These are phyloP conservation scores for Paraphaeosphaeria minitans DNA, from an alignment of 2,329 filamentous ascomycete species.

Conservation along the genomic window DNA sequence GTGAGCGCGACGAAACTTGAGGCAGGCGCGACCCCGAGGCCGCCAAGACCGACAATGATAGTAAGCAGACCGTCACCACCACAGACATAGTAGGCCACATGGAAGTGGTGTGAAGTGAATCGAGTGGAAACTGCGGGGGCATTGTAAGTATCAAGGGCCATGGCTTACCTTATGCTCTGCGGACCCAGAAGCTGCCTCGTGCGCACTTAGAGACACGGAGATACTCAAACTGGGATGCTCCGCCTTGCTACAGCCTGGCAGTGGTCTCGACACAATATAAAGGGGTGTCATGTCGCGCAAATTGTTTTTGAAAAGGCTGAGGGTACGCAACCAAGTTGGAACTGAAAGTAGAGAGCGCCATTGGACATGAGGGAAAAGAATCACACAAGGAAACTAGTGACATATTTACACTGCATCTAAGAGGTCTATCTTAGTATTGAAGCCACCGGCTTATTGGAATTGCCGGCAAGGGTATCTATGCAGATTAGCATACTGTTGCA, in stretches of 20 bases:
- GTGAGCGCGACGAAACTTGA: not conserved
- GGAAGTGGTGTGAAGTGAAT: not conserved
- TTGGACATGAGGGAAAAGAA: not conserved
- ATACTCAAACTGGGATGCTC: too few species aligned
- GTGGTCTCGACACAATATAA: too few species aligned
- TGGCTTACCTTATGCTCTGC: too few species aligned
- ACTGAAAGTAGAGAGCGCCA: not conserved
- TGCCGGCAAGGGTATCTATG: conserved; percentile 53
- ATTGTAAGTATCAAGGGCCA: not conserved
- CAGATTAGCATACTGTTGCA: conserved; percentile 19
- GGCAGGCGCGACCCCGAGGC: conserved; percentile 16
- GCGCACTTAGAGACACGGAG: too few species aligned
- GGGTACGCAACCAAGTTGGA: not conserved
- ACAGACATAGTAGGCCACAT: not conserved
- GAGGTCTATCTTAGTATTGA: conserved; percentile 14
- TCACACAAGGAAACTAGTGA: conserved; percentile 20
- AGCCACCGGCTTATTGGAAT: conserved; percentile 40
- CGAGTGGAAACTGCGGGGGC: not conserved
- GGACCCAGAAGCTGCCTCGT: too few species aligned
- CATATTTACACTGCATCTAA: conserved; percentile 38
- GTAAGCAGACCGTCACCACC: not conserved
- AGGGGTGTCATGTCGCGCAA: too few species aligned
- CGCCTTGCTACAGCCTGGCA: too few species aligned
- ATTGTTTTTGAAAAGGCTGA: not conserved
- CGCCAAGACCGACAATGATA: conserved; percentile 23